Percentiles rank a stretch among this genome's conserved stretches.
These are phyloP conservation scores for Phytophthora colocasiae DNA, from an alignment of 352 stramenopile species.

Conservation along the genomic window DNA sequence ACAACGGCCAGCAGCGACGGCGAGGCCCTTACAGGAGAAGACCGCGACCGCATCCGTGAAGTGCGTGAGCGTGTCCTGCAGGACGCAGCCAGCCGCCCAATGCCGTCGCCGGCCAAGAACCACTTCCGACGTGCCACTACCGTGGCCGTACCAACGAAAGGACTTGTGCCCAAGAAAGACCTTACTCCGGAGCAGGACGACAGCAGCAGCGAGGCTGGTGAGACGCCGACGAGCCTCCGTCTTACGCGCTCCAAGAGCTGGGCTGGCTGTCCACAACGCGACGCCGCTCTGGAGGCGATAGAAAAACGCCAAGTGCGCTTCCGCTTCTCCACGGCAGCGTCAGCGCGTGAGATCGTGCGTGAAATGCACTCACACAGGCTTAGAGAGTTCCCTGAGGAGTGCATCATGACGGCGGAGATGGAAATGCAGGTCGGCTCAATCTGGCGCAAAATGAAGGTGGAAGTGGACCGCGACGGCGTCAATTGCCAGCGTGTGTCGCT, in stretches of 20 bases:
- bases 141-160: constrained; percentile 47
- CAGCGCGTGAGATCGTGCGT: constrained; percentile 65
- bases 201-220: constrained; percentile 26
- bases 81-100: constrained; percentile 3
- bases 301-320: constrained; percentile 64
- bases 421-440: constrained; percentile 54
- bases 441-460: constrained; percentile 60
- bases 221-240: constrained; percentile 15
- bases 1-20: constrained; percentile 34
- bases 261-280: constrained; percentile 49
- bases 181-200: constrained; percentile 18
- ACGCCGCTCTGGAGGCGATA: constrained; percentile 65
- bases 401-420: constrained; percentile 35
- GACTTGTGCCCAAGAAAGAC: constrained; percentile 17
- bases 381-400: constrained; percentile 63
- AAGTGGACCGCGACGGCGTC: constrained; percentile 65
- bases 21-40: constrained; percentile 21
- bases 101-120: constrained; percentile 15
- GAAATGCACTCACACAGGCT: constrained; percentile 74
- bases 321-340: constrained; percentile 64
- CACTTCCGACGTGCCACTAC: constrained; percentile 62
- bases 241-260: constrained; percentile 66
- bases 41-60: constrained; percentile 22
- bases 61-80: constrained; percentile 23
- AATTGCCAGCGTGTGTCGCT: constrained; percentile 60